A percentile compares a stretch with the other conserved stretches of the same genome.
These are phyloP conservation scores for Capsicum chinense DNA, from an alignment of 257 asterid species.

Conservation along the genomic window DNA sequence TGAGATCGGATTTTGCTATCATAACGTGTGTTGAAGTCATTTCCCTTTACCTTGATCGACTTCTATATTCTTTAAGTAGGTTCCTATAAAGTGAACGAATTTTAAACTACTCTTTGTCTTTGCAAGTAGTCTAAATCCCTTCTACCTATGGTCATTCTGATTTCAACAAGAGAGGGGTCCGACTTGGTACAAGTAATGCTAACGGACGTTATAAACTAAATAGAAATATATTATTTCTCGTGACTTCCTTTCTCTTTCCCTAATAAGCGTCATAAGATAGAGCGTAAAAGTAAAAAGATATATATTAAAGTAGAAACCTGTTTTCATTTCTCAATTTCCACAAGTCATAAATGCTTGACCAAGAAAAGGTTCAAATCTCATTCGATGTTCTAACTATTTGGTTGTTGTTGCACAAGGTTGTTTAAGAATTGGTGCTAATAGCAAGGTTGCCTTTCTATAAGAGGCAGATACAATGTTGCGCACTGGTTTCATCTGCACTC, in stretches of 20 bases:
- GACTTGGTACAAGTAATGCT: background rate
- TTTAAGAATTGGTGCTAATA: background rate
- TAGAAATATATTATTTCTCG: background rate
- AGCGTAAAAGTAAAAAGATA: background rate
- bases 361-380: background rate
- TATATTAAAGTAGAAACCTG: background rate
- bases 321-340: background rate
- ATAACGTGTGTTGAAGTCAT: background rate
- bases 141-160: background rate
- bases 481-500: background rate
- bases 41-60: slow-evolving; percentile 14
- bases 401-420: background rate
- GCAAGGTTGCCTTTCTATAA: background rate
- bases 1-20: too few relatives aligned
- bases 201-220: background rate
- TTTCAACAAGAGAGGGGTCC: background rate
- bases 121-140: slow-evolving; percentile 11
- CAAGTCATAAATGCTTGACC: background rate
- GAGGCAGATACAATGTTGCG: background rate
- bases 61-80: background rate
- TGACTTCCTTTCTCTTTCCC: background rate
- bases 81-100: background rate
- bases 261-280: background rate
- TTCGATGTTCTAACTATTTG: background rate
- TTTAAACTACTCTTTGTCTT: background rate